phyloP scores from a whole-genome alignment of 805 yeast species.

The Candida dendrica region DNA sequence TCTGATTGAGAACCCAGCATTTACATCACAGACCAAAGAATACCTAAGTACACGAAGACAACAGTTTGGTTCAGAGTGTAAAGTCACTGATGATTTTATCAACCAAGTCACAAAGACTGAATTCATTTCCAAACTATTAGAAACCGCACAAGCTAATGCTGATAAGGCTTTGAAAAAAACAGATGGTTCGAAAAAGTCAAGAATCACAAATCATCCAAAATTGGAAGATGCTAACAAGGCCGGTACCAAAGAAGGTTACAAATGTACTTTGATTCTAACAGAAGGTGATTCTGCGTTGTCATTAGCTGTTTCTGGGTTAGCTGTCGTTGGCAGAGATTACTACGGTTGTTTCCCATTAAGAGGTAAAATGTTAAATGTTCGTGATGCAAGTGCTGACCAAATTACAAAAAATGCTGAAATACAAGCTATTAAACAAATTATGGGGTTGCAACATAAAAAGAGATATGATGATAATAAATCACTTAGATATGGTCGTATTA shows the following conservation, averaged over 20 bases:
- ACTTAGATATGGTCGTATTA: slow-evolving; percentile 88
- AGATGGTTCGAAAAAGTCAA: slow-evolving; percentile 77
- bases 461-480: slow-evolving; percentile 65
- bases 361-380: slow-evolving; percentile 90
- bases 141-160: slow-evolving; percentile 82
- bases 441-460: slow-evolving; percentile 92
- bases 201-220: slow-evolving; percentile 85
- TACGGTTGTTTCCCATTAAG: slow-evolving; percentile 94
- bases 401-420: slow-evolving; percentile 89
- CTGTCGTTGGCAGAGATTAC: slow-evolving; percentile 91
- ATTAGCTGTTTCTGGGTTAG: slow-evolving; percentile 85
- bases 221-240: slow-evolving; percentile 95
- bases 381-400: slow-evolving; percentile 97
- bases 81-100: slow-evolving; percentile 71
- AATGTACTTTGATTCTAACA: slow-evolving; percentile 87
- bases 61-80: slow-evolving; percentile 83
- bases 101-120: slow-evolving; percentile 70
- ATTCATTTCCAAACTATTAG: slow-evolving; percentile 57
- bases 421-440: slow-evolving; percentile 89
- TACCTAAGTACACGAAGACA: slow-evolving; percentile 83
- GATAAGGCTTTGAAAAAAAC: slow-evolving; percentile 80
- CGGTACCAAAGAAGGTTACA: slow-evolving; percentile 86
- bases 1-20: slow-evolving; percentile 92
- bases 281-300: slow-evolving; percentile 97
- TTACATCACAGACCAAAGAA: slow-evolving; percentile 96